Base-by-base conservation (phyloP, 1,284 basidiomycete species). In the Tilletia horrida region DNA sequence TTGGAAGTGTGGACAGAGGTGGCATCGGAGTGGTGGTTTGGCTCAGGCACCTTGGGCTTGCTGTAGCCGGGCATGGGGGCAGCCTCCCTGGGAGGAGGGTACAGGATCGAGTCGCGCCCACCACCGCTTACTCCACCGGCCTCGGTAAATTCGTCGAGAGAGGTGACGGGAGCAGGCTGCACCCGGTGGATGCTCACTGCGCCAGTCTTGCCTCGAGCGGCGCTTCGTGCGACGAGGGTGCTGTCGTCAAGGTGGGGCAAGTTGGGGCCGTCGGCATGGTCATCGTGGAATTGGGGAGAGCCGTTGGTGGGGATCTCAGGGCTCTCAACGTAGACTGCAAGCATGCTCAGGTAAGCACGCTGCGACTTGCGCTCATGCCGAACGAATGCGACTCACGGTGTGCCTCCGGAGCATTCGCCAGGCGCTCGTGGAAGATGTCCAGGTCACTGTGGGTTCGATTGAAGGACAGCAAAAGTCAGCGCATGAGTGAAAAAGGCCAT, bases 101-200 rank as follows among this genome's bases (percentile, higher is more conserved):
- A 81, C 67, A 81, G 75, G 69, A 81, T 76, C 57, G 73, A 74
- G 73, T 81, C 80, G 23, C 80, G 73, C 25, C 80, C 80, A 48
- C 79, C 79, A 31, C 73, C 74, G 27, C 75, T 74, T 35, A 79
- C 77, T 57, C 76, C 79, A 42, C 77, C 80, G 9, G 79, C 79
- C 62, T 77, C 74, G 63, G 69, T 71, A 72, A 70, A 80, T 61
- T 79, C 80, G 63, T 80, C 77, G 21, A 77, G 71, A 29, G 74
- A 71, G 7, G 78, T 74, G 64, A 81, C 73, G 8, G 25, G 65
- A 66, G 67, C 35, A 69, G 72, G 50, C 13, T 75, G 65, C 14
- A 79, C 80, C 50, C 80, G 76, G 72, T 80, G 78, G 64, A 80
- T 81, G 70, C 73, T 75, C 62, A 80, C 71, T 45, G 73, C 72